phyloP scores from a whole-genome alignment of 371 early-diverging fungal species.

The Circinella minor region DNA sequence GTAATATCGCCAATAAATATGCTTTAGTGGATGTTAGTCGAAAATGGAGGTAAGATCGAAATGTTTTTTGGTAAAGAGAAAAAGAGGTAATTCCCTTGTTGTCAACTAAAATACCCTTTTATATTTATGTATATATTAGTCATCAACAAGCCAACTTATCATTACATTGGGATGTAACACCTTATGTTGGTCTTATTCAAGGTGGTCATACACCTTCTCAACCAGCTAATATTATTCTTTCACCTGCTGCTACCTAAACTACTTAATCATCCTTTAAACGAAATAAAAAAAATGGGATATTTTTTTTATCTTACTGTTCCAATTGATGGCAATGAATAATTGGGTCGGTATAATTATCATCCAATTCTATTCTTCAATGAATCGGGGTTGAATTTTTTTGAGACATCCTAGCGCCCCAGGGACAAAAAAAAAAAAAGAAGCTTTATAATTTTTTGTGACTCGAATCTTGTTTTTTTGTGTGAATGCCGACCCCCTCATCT shows the following conservation, averaged over 20 bases:
- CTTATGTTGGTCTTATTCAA: constrained; percentile 82
- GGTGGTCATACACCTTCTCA: constrained; percentile 41
- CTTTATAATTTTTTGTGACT: not conserved
- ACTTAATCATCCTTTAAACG: no score
- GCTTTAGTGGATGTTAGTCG: constrained; percentile 65
- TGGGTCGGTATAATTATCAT: no score
- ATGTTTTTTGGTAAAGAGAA: not conserved
- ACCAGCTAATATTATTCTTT: constrained; percentile 19
- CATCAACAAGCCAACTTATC: constrained; percentile 72
- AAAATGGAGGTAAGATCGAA: constrained; percentile 64
- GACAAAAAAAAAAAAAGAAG: not conserved
- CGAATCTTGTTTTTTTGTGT: no score
- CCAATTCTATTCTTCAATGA: no score
- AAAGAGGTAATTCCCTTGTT: not conserved
- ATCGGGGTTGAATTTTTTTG: not conserved
- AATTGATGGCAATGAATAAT: no score
- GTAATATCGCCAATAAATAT: constrained; percentile 77
- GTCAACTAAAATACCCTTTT: no score
- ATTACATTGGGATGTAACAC: constrained; percentile 88
- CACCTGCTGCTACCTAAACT: constrained; percentile 10
- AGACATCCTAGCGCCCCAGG: no score
- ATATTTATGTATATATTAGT: constrained; percentile 21
- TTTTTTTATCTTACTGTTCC: no score
- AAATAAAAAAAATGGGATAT: no score
- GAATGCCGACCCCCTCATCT: not conserved